Base-by-base conservation (phyloP, 2,329 filamentous ascomycete genomes). In the Colletotrichum tamarilloi region DNA sequence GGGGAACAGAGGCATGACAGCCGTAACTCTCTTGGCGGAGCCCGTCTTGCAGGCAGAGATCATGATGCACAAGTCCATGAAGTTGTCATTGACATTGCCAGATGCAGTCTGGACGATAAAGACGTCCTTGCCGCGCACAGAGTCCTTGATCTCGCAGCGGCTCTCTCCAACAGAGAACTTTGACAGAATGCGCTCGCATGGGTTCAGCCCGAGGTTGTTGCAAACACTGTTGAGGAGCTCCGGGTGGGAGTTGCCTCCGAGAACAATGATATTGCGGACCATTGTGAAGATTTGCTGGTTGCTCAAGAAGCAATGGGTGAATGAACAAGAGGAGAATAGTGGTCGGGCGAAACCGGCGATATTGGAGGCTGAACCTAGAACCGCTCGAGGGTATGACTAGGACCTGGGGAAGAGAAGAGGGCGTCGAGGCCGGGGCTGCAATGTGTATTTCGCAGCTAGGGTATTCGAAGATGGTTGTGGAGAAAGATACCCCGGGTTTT, bases 131-230 rank as follows among this genome's bases (percentile, higher is more conserved):
- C 94, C 97, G 78, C 97, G 93, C 64, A 99, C 97, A 16, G 95
- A 98, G 84, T 99, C 97, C 82, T 95, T 90, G 80, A 99, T 97
- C 84, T 98, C 97, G 75, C 97, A 96, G 68, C 96, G 92, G 77
- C 94, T 97, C 86, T 98, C 97, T 77, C 97, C 97, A 65, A 97
- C 95, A 38, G 95, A 94, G 86, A 99, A 99, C 85, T 98, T 98
- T 81, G 88, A 90, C 62, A 98, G 91, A 74, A 95, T 91, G 77
- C 96, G 93, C 80, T 95, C 92, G 77, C 95, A 94, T 24, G 91
- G 88, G n/a, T 95, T 92, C 67, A 99, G 92, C 78, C 95, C 94
- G 73, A 99, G 92, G 77, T 95, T 92, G 78, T 93, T 93, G 89
- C 94, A 97, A 81, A 99, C 94, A 74, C 89, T 93, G 78, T 97